phyloP scores from a whole-genome alignment of 2,329 filamentous ascomycete genomes.

The Epicoccum sorghinum region DNA sequence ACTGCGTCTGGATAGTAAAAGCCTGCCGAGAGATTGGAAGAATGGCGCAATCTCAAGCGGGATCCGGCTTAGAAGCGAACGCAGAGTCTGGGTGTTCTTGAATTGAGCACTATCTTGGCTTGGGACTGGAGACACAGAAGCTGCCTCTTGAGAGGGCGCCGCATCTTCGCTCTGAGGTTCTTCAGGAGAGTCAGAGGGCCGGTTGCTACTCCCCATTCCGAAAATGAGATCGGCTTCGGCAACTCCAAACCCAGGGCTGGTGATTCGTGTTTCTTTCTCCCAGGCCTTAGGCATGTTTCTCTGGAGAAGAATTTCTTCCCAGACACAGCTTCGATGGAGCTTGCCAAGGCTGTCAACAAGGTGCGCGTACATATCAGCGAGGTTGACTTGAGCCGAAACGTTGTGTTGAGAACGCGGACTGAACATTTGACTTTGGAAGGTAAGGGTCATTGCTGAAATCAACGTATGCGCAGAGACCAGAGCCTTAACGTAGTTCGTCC shows the following conservation, averaged over 20 bases:
- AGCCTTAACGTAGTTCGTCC: conserved; percentile 80
- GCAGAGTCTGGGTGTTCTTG: conserved; percentile 79
- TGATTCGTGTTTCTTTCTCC: conserved; percentile 56
- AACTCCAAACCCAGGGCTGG: conserved; percentile 47
- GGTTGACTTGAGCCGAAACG: conserved; percentile 76
- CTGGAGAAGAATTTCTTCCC: conserved; percentile 80
- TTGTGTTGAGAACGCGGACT: conserved; percentile 67
- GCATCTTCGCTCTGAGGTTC: conserved; percentile 22
- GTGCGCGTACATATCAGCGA: conserved; percentile 81
- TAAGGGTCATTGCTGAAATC: conserved; percentile 74
- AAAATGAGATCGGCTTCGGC: conserved; percentile 50
- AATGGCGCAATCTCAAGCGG: conserved; percentile 82
- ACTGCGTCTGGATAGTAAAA: conserved; percentile 75
- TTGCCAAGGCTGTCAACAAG: conserved; percentile 77
- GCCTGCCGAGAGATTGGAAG: conserved; percentile 83
- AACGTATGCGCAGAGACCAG: conserved; percentile 78
- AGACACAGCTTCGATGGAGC: conserved; percentile 79
- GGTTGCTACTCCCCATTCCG: conserved; percentile 36
- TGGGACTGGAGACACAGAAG: conserved; percentile 11
- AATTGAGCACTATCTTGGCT: conserved; percentile 54
- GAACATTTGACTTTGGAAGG: conserved; percentile 70
- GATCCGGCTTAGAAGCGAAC: conserved; percentile 77
- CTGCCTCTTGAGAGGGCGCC: conserved; percentile 17
- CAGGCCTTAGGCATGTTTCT: conserved; percentile 75
- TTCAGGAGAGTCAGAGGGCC: conserved; percentile 24